These are phyloP conservation scores for Coemansia sp. DNA, from an alignment of 192 early-diverging fungal genomes.

Conservation along the genomic window DNA sequence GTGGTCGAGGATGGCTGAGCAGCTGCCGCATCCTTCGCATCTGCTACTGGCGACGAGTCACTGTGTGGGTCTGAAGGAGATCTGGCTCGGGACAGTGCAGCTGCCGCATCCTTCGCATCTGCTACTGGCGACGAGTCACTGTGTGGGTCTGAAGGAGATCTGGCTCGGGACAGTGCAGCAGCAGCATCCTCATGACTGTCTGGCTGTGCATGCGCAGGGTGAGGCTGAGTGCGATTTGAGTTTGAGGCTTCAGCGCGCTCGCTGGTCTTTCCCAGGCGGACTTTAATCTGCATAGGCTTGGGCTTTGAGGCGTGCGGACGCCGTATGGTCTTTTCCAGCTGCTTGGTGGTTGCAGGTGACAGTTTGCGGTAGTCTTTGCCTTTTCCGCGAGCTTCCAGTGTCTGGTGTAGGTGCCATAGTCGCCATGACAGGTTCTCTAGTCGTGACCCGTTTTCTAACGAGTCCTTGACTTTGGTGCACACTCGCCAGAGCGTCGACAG, in stretches of 20 bases:
- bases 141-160: constrained; percentile 4
- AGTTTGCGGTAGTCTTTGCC: constrained; percentile 59
- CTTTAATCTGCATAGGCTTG: constrained; percentile 56
- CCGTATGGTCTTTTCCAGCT: constrained; percentile 55
- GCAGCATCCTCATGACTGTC: background rate
- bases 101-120: background rate
- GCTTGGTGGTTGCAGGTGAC: constrained; percentile 56
- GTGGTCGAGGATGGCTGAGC: background rate
- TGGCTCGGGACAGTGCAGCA: background rate
- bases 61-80: constrained; percentile 6
- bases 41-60: background rate
- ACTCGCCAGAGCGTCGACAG: constrained; percentile 75
- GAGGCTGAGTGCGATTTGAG: background rate
- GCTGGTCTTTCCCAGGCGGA: constrained; percentile 43
- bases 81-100: background rate
- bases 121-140: background rate
- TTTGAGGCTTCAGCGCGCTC: constrained; percentile 13
- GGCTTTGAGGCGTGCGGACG: constrained; percentile 28
- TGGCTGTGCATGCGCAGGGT: background rate
- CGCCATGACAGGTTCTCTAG: constrained; percentile 85
- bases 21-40: background rate
- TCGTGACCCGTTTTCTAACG: constrained; percentile 75
- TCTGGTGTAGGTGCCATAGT: constrained; percentile 76
- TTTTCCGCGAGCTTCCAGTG: constrained; percentile 56
- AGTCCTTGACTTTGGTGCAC: constrained; percentile 83